Conservation (phyloP, 225 moss, liverwort and hornwort genomes). For the Neckera pumila region DNA sequence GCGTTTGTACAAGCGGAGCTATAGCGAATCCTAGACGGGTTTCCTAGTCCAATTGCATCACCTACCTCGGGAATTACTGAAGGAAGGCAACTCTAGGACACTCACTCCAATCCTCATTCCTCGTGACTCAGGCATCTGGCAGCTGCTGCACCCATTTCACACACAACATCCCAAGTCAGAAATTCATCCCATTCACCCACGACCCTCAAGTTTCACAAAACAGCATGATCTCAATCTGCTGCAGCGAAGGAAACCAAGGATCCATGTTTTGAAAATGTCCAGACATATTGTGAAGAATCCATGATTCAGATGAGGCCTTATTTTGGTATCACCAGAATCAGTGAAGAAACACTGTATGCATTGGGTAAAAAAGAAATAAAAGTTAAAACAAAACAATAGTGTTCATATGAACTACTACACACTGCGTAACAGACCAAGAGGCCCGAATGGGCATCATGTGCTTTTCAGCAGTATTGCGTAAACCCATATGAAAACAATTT, state of each 20-base stretch:
- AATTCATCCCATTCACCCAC: not conserved
- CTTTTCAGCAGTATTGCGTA: not conserved
- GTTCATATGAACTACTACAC: not conserved
- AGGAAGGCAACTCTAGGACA: not conserved
- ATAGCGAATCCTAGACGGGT: not conserved
- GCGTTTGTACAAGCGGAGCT: conserved; percentile 9
- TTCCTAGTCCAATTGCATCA: not conserved
- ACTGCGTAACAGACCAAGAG: not conserved
- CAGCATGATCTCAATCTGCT: not conserved
- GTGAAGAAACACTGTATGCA: not conserved
- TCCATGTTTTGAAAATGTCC: not conserved
- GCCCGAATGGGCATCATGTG: not conserved
- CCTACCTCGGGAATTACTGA: not conserved
- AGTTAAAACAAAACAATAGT: not conserved
- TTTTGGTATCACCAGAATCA: not conserved
- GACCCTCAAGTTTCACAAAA: not conserved
- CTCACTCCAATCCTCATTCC: not conserved
- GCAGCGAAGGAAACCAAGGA: not conserved
- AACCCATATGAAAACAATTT: not conserved
- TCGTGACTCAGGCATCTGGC: not conserved
- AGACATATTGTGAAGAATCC: not conserved
- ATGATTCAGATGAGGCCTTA: not conserved
- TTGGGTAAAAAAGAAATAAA: too few species aligned
- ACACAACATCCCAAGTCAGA: not conserved
- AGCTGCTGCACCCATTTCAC: not conserved